These are phyloP conservation scores for Debaryomyces hansenii DNA, from an alignment of 805 yeast genomes.

Conservation along the genomic window DNA sequence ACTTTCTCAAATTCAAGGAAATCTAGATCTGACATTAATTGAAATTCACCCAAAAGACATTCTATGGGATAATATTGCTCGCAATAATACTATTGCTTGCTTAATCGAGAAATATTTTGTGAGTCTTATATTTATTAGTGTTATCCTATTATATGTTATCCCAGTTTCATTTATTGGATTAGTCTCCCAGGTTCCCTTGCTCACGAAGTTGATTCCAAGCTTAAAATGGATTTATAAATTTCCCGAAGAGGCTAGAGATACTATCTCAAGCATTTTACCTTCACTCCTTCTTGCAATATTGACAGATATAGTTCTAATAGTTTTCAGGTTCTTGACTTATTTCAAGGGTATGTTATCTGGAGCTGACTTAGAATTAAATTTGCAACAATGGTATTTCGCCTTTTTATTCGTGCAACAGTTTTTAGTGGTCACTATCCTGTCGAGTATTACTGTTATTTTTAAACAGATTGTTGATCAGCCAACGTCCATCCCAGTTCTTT, in stretches of 20 bases:
- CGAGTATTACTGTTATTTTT: constrained; percentile 66
- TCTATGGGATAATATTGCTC: constrained; percentile 63
- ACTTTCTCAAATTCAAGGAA: constrained; percentile 42
- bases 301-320: constrained; percentile 59
- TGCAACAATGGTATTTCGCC: constrained; percentile 75
- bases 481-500: constrained; percentile 63
- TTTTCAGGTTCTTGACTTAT: constrained; percentile 54
- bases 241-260: constrained; percentile 53
- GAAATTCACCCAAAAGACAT: constrained; percentile 68
- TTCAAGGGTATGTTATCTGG: constrained; percentile 63
- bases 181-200: constrained; percentile 68
- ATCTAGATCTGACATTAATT: constrained; percentile 42
- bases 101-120: constrained; percentile 45
- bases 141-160: constrained; percentile 66
- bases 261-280: constrained; percentile 65
- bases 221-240: constrained; percentile 53
- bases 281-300: constrained; percentile 62
- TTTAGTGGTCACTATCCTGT: constrained; percentile 79
- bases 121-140: constrained; percentile 42
- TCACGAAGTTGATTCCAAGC: constrained; percentile 61
- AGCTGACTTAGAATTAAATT: constrained; percentile 62
- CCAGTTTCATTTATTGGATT: constrained; percentile 83
- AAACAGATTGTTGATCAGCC: constrained; percentile 68
- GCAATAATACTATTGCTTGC: constrained; percentile 34
- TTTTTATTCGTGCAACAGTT: constrained; percentile 83